Percentiles rank a stretch among this genome's conserved stretches.
Evolutionary conservation across 306 rosid species (phyloP).

Genomic region (Glycine soja): DNA sequence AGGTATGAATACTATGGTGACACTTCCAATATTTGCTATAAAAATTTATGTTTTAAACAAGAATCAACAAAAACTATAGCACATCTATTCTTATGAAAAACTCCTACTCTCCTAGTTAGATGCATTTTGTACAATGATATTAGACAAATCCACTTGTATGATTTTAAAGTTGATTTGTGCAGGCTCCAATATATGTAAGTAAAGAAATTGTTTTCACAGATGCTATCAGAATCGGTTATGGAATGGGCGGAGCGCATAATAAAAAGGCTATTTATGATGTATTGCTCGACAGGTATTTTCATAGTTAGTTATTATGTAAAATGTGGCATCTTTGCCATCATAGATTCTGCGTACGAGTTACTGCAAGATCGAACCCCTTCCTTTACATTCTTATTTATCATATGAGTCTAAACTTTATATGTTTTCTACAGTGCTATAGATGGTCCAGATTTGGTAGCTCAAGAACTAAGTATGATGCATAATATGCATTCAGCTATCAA

Average conservation of each 20-base stretch:
- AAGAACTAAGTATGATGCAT: slow-evolving; percentile 82
- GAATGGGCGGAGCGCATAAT: slow-evolving; percentile 69
- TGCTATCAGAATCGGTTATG: slow-evolving; percentile 79
- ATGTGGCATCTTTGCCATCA: slow-evolving; percentile 9
- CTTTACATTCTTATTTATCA: slow-evolving; percentile 27
- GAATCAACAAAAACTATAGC: slow-evolving; percentile 23
- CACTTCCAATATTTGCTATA: slow-evolving; percentile 18
- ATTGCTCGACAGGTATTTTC: slow-evolving; percentile 85
- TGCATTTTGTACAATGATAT: slow-evolving; percentile 20
- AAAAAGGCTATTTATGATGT: slow-evolving; percentile 75
- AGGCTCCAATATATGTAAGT: slow-evolving; percentile 96
- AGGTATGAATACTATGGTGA: slow-evolving; percentile 58
- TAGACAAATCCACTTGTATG: slow-evolving; percentile 39
- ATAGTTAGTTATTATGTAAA: slow-evolving; percentile 39
- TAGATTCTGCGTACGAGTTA: slow-evolving; percentile 30
- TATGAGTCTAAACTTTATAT: slow-evolving; percentile 19
- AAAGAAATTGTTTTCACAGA: slow-evolving; percentile 80
- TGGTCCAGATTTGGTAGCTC: slow-evolving; percentile 75
- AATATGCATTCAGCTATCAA: slow-evolving; percentile 74
- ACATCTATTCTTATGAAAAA: slow-evolving; percentile 34
- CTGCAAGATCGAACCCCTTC: neutral
- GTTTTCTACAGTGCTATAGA: slow-evolving; percentile 73
- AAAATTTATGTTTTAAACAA: slow-evolving; percentile 1
- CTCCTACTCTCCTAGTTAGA: slow-evolving; percentile 1
- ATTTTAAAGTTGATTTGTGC: slow-evolving; percentile 55